Conservation (phyloP, 2,329 filamentous ascomycete genomes). For the Aspergillus costaricaensis region DNA sequence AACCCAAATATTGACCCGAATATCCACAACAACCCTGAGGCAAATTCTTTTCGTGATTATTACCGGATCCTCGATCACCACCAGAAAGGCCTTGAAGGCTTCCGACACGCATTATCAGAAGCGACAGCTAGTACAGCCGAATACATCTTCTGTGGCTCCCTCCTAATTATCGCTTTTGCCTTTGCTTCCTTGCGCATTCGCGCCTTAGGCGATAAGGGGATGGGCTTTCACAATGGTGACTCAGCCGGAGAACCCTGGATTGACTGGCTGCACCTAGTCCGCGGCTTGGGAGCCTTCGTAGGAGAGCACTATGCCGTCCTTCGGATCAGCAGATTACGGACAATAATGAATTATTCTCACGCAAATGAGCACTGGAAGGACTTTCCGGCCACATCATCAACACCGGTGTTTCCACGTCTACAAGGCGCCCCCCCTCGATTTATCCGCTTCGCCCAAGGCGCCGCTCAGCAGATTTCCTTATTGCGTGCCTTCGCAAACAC, state of each 20-base stretch:
- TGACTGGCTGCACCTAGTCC: conserved; percentile 4
- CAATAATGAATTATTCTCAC: background rate
- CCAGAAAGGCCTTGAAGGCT: conserved; percentile 22
- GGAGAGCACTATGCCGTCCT: background rate
- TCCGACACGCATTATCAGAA: conserved; percentile 17
- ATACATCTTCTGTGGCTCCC: conserved; percentile 18
- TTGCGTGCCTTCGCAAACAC: no score
- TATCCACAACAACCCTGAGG: no score
- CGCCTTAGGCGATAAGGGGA: background rate
- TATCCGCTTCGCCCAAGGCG: no score
- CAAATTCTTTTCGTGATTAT: background rate
- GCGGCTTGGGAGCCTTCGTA: background rate
- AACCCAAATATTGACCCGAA: no score
- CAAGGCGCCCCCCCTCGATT: no score
- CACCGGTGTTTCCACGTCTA: no score
- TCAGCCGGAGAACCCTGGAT: background rate
- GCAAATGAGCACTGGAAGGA: background rate
- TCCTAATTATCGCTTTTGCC: conserved; percentile 23
- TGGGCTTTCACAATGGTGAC: background rate
- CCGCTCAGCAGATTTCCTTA: no score
- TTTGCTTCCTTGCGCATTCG: conserved; percentile 22
- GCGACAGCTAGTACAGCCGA: conserved; percentile 13
- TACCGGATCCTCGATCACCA: conserved; percentile 22
- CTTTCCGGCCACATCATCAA: background rate
- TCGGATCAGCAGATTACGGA: background rate